Evolutionary conservation across 805 yeast species (phyloP), one percentile per base, ranked within the genome.

Genomic region (Metschnikowia henanensis): DNA sequence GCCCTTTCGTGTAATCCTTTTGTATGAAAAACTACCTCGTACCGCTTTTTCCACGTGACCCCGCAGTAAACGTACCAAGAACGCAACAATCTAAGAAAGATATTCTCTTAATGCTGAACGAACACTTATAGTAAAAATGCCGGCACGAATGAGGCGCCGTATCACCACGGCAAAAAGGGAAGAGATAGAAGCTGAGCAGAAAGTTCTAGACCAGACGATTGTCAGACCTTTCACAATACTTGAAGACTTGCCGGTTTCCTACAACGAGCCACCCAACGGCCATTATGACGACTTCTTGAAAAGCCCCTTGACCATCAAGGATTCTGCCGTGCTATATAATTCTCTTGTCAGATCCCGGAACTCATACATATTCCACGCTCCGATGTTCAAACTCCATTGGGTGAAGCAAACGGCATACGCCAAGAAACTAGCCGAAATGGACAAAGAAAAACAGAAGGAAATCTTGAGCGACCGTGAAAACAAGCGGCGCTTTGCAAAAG

Each of bases 381-480:
- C 63, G 73, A 79, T 89, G 75, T 90, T 92, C 56, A 80, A 79
- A 46, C 71, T 84, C 36, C 88, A 82, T 55, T 92, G 97, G 96
- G 74, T 84, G 6, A 80, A 85, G 47, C 85, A 83, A 41, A 76
- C 81, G 46, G 63, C 81, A 42, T 76, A 82, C 49, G 75, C 72
- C 43, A 79, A 68, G 60, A 72, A 60, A 47, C 60, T 67, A 41
- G 65, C 64, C 8, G 73, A 69, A 22, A 60, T 65, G 43, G 67
- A 64, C 39, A 62, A 60, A 60, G 57, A 46, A 25, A 52, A 52
- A 30, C 57, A 52, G 17, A 52, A 54, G 17, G 59, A 52, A 30
- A 45, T 47, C 26, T 31, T 50, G 21, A 42, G 37, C 12, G 56
- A 52, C 17, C 43, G 48, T 7, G 54, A 45, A 25, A 44, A 41